Base-by-base conservation (phyloP, 495 filamentous ascomycete genomes). In the Penicillium parvum region DNA sequence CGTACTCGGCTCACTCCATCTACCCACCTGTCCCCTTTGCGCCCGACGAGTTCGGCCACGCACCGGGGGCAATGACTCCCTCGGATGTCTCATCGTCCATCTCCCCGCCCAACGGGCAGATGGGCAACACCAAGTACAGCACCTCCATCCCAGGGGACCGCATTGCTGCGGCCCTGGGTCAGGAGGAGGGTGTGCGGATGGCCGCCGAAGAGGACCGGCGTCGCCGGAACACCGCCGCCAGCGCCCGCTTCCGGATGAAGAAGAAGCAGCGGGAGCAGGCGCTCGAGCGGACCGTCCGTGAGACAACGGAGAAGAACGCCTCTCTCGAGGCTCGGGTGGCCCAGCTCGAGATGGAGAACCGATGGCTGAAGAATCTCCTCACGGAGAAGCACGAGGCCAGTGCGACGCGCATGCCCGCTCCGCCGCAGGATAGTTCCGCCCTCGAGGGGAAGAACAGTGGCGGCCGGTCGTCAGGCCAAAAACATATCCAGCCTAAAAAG, bases 181-280 rank as follows among this genome's bases (percentile, higher is more conserved):
- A 64, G 29, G 69, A 73, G 53, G 70, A 66, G 51, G 54, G 55
- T 67, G 79, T 47, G 76, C 90, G 88, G 23, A 52, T 81, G 10
- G 89, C 88, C 11, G 90, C 92, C 21, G 92, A 98, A 66, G 92
- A 98, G 71, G 92, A 98, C 65, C 96, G 96, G 64, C 87, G 92
- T 8, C 83, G 91, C 32, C 86, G 92, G 47, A 98, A 98, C 67
- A 98, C 92, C 1, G 92, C 92, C 25, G 92, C 92, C 29, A 86
- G 80, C 36, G 92, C 92, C 15, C 85, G 92, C 40, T 98, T 98
- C 79, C 86, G 92, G 43, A 81, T 95, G 57, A 98, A 98, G 80
- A 98, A 98, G 87, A 98, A 98, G 79, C 88, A 95, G 68, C 86
- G 92, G 40, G 92, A 98, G 71, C 86, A 92, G 61, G 84, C 85